Conservation (phyloP, 768 basidiomycete species). For the Phaffia tasmanica region DNA sequence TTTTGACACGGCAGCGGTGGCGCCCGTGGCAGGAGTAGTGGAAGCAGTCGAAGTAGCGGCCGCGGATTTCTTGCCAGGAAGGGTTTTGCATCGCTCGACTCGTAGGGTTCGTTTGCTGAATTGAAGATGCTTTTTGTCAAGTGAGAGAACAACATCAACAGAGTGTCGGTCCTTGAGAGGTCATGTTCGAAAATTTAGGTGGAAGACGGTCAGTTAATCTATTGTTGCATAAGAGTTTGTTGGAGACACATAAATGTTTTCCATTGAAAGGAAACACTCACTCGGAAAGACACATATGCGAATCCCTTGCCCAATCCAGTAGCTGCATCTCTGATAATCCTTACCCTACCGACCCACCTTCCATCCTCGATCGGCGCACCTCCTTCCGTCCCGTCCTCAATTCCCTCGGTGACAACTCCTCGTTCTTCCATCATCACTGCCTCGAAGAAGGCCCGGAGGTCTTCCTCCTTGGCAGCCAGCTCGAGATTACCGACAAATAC, state of each 20-base stretch:
- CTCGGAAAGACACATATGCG: constrained; percentile 78
- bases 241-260: not conserved
- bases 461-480: constrained; percentile 82
- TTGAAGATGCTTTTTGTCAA: constrained; percentile 65
- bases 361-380: constrained; percentile 19
- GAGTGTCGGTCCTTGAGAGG: constrained; percentile 64
- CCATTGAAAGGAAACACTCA: constrained; percentile 41
- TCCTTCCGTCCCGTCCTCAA: constrained; percentile 28
- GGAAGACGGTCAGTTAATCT: not conserved
- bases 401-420: constrained; percentile 34
- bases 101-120: constrained; percentile 88
- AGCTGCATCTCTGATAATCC: constrained; percentile 76
- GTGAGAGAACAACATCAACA: constrained; percentile 80
- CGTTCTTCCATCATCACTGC: constrained; percentile 59
- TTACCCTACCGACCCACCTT: constrained; percentile 63
- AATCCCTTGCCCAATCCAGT: constrained; percentile 94
- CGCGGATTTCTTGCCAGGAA: constrained; percentile 37
- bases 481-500: constrained; percentile 89
- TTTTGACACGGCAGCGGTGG: constrained; percentile 29
- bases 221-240: constrained; percentile 1
- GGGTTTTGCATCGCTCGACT: constrained; percentile 75
- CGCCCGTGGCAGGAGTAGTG: constrained; percentile 23
- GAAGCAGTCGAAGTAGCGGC: constrained; percentile 1
- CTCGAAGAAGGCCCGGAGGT: constrained; percentile 78
- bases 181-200: constrained; percentile 3